Percentiles rank a stretch among this genome's conserved stretches.
Conservation (phyloP, 208 protist genomes). For the Trypanosoma mega region DNA sequence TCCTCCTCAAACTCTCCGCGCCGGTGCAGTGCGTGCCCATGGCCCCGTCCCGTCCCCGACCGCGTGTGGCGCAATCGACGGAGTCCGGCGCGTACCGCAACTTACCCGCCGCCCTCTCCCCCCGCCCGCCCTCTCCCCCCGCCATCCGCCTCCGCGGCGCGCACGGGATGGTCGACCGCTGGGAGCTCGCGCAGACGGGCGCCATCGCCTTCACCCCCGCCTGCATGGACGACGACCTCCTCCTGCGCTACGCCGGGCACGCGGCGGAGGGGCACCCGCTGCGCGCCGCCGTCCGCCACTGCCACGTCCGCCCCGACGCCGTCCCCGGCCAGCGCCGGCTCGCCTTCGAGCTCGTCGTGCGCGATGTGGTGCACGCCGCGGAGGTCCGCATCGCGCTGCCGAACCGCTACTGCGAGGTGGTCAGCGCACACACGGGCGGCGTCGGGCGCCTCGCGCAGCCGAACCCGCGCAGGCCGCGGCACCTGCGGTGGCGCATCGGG, state of each 20-base stretch:
- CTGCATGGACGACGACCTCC: slow-evolving; percentile 40
- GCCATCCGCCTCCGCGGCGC: slow-evolving; percentile 29
- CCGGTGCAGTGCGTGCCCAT: slow-evolving; percentile 29
- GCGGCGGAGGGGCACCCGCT: background rate
- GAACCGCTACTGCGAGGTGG: slow-evolving; percentile 48
- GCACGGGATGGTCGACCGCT: slow-evolving; percentile 45
- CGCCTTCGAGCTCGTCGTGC: slow-evolving; percentile 36
- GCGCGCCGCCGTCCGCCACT: slow-evolving; percentile 31
- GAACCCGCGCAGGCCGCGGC: slow-evolving; percentile 34
- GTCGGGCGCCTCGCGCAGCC: slow-evolving; percentile 33
- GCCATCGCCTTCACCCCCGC: slow-evolving; percentile 46
- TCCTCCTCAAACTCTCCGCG: slow-evolving; percentile 63
- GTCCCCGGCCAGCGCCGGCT: slow-evolving; percentile 30
- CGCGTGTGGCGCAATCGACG: slow-evolving; percentile 19
- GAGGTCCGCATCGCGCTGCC: slow-evolving; percentile 55
- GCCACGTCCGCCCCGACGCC: slow-evolving; percentile 33
- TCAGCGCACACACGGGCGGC: slow-evolving; percentile 40
- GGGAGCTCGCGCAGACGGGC: slow-evolving; percentile 33
- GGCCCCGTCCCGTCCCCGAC: slow-evolving; percentile 9
- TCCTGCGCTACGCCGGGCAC: slow-evolving; percentile 36
- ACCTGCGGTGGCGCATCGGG: slow-evolving; percentile 57
- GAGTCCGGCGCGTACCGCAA: slow-evolving; percentile 19
- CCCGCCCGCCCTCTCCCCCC: slow-evolving; percentile 29
- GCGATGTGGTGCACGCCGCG: slow-evolving; percentile 30
- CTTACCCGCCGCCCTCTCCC: slow-evolving; percentile 19